These are phyloP conservation scores for Anisogramma anomala DNA, from an alignment of 2,329 filamentous ascomycete genomes.

Conservation along the genomic window DNA sequence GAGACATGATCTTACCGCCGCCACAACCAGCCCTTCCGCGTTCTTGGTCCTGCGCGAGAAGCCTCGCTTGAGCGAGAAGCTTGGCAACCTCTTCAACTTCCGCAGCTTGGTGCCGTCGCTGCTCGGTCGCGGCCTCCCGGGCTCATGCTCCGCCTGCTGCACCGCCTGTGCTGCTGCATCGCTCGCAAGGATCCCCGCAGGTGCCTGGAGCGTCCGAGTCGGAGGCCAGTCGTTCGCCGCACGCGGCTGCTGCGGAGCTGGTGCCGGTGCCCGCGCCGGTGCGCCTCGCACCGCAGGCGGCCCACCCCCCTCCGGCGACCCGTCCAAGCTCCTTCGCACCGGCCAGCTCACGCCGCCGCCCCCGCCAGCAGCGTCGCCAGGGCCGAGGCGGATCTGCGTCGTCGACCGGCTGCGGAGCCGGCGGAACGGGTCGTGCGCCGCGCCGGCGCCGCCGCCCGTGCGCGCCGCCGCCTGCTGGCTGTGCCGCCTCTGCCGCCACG, in stretches of 20 bases:
- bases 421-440: background rate
- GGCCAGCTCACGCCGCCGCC: constrained; percentile 2
- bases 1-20: no score
- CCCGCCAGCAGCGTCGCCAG: background rate
- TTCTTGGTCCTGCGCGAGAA: constrained; percentile 1
- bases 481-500: background rate
- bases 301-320: background rate
- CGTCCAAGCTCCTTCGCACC: background rate
- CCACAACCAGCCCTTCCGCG: background rate
- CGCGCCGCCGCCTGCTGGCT: background rate
- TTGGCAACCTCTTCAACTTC: constrained; percentile 2
- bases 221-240: background rate
- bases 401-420: constrained; percentile 7
- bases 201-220: no score
- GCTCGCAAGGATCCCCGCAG: no score
- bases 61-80: constrained; percentile 2
- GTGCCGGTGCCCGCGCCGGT: background rate
- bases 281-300: background rate
- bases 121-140: no score
- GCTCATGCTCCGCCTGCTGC: no score
- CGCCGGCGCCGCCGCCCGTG: background rate
- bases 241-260: background rate
- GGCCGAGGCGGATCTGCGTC: background rate
- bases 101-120: background rate
- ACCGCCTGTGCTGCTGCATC: background rate